Evolutionary conservation across 495 filamentous ascomycete genomes (phyloP), one percentile per base, ranked within the genome.

Genomic region (Penicillium soppii): DNA sequence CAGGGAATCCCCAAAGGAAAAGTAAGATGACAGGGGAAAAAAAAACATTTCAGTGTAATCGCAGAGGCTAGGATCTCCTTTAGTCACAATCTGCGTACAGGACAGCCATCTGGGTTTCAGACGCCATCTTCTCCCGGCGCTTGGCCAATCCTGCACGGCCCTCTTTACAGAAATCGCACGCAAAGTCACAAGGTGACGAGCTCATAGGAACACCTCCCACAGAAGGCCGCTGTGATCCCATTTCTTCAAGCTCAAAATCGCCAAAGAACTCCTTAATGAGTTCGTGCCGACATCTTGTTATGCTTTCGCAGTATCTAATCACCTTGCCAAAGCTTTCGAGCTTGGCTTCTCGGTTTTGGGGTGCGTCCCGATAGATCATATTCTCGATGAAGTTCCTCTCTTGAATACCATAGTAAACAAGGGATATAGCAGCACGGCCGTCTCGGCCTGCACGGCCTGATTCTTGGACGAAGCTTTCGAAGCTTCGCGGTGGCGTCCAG

Each of bases 391-490:
- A 78, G 60, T 95, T 88, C 42, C 89, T 77, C 57, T 96, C 91
- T 62, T 92, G 86, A 17, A 84, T 79, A 38, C 84, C 88, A 68
- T 96, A 97, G 67, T 95, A 96, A 29, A 97, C 75, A 30, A 96
- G 86, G 55, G 91, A 96, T 25, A 84, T 78, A 33, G 86, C 84
- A 4, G 90, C 91, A 40, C 91, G 89, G 16, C 91, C 90, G 55
- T 97, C 92, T 20, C 92, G 81, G 3, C 92, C 92, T 19, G 91
- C 92, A 38, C 92, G 84, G 0, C 92, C 92, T 7, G 90, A 92
- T 77, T 97, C 92, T 70, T 97, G 92, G 54, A 96, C 96, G 53
- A 90, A 96, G 2, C 91, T 91, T 66, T 97, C 92, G 64, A 97
- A 96, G 25, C 85, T 90, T 60, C 92, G 94, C 9, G 91, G 89